phyloP scores from a whole-genome alignment of 2,329 filamentous ascomycete species.

The Bipolaris bicolor region DNA sequence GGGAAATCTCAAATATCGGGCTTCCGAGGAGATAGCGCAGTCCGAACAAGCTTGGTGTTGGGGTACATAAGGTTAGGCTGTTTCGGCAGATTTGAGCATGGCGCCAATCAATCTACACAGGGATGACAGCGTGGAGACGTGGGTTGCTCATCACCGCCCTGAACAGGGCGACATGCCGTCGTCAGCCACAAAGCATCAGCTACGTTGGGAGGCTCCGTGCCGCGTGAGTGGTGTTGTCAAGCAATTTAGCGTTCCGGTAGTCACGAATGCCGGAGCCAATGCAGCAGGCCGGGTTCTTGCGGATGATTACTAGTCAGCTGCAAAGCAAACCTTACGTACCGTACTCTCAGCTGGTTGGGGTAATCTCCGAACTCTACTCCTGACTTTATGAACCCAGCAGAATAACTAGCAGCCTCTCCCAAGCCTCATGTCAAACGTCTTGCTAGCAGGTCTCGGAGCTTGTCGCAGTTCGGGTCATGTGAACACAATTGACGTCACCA shows the following conservation, averaged over 20 bases:
- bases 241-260: background rate
- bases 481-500: background rate
- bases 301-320: background rate
- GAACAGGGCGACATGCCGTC: background rate
- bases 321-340: too few species aligned
- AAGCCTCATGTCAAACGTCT: background rate
- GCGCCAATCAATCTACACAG: background rate
- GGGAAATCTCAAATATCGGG: background rate
- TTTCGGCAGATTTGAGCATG: background rate
- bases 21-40: background rate
- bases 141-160: background rate
- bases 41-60: slow-evolving; percentile 3
- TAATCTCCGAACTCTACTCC: background rate
- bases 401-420: background rate
- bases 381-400: background rate
- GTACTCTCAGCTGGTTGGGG: background rate
- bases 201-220: background rate
- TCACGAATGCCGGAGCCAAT: background rate
- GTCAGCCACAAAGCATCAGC: background rate
- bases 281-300: background rate
- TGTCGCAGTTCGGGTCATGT: background rate
- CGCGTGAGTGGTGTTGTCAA: background rate
- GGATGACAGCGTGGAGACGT: slow-evolving; percentile 1
- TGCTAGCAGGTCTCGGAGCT: background rate
- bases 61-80: background rate